Conservation (phyloP, 148 eudicot genomes). For the Rhododendron mucronatum region DNA sequence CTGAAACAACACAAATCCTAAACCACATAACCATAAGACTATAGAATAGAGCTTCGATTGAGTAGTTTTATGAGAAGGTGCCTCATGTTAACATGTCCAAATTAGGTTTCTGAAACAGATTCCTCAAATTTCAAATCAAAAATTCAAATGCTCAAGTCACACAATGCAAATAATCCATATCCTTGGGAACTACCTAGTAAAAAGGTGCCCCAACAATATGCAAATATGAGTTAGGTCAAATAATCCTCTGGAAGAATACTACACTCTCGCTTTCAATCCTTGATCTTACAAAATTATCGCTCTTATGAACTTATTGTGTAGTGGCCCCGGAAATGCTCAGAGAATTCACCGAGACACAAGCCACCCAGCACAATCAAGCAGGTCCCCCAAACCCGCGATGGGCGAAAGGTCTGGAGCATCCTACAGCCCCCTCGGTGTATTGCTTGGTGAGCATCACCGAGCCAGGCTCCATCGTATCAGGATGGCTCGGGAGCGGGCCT, state of each 20-base stretch:
- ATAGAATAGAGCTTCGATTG: not conserved
- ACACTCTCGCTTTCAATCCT: not conserved
- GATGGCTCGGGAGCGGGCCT: too few species aligned
- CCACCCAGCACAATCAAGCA: too few species aligned
- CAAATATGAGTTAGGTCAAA: not conserved
- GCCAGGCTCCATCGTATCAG: too few species aligned
- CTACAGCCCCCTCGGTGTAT: too few species aligned
- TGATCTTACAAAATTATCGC: not conserved
- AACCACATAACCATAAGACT: not conserved
- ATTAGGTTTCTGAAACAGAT: not conserved
- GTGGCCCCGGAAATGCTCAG: too few species aligned
- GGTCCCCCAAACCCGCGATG: too few species aligned
- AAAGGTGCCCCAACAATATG: not conserved
- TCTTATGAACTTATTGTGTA: too few species aligned
- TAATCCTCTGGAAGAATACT: not conserved
- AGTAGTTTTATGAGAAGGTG: not conserved
- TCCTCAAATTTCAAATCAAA: not conserved
- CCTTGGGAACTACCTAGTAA: not conserved
- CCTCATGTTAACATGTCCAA: not conserved
- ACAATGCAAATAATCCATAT: not conserved
- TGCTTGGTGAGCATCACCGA: too few species aligned
- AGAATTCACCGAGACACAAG: too few species aligned
- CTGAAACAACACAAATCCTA: not conserved
- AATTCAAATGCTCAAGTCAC: not conserved
- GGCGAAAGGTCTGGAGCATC: too few species aligned